Evolutionary conservation across 2,329 filamentous ascomycete genomes (phyloP).

Genomic region (Epichloe typhina): DNA sequence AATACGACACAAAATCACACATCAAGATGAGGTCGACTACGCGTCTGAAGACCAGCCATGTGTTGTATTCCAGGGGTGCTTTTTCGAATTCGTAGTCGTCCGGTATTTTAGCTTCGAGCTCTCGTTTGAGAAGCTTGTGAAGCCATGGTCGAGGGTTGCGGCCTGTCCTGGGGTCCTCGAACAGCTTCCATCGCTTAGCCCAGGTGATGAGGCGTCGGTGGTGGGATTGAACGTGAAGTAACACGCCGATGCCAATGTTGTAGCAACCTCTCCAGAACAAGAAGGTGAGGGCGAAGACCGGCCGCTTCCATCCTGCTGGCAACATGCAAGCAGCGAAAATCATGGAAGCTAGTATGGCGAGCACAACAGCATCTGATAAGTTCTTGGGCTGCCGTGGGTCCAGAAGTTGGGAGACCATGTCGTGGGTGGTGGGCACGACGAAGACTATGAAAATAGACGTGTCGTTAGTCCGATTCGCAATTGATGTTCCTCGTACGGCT

Average conservation of each 20-base stretch:
- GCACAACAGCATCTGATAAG: conserved; percentile 67
- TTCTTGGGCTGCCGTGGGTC: conserved; percentile 95
- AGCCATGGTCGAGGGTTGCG: conserved; percentile 72
- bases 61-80: conserved; percentile 96
- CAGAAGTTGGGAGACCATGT: conserved; percentile 96
- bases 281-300: conserved; percentile 72
- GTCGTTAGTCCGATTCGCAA: conserved; percentile 5
- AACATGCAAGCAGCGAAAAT: conserved; percentile 62
- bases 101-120: conserved; percentile 89
- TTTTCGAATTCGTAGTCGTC: conserved; percentile 87
- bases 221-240: conserved; percentile 81
- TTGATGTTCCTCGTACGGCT: neutral
- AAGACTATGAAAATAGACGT: conserved; percentile 51
- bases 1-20: conserved; percentile 97
- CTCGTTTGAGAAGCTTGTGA: conserved; percentile 71
- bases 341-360: conserved; percentile 64
- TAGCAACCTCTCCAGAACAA: conserved; percentile 87
- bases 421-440: conserved; percentile 87
- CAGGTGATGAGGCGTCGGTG: conserved; percentile 75
- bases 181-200: conserved; percentile 76
- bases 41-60: conserved; percentile 91
- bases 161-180: conserved; percentile 70
- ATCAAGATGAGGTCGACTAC: conserved; percentile 95
- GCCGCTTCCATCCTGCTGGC: conserved; percentile 54
- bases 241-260: conserved; percentile 84